These are phyloP conservation scores for Rhodomyrtus psidioides DNA, from an alignment of 441 rosid species.

Conservation along the genomic window DNA sequence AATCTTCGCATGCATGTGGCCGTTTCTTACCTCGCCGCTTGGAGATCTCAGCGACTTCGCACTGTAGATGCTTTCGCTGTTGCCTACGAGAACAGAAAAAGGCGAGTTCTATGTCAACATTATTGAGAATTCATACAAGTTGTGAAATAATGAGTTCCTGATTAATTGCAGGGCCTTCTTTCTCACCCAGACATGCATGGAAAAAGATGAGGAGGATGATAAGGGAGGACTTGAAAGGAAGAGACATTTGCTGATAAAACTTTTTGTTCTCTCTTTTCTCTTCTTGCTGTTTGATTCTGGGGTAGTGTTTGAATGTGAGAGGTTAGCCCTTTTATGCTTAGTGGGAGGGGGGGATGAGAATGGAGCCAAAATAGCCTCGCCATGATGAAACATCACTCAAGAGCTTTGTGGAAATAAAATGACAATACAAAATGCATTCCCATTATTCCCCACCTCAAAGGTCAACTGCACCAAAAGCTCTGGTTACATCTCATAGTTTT, in stretches of 20 bases:
- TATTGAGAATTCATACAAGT: neutral
- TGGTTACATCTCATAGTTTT: neutral
- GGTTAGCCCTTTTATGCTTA: constrained; percentile 1
- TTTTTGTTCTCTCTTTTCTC: neutral
- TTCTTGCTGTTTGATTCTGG: neutral
- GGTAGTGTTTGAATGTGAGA: neutral
- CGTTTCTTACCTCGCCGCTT: neutral
- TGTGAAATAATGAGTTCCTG: neutral
- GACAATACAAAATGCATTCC: neutral
- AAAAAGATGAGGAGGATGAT: constrained; percentile 1
- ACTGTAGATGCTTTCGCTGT: neutral
- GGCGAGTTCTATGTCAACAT: neutral
- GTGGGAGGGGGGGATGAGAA: neutral
- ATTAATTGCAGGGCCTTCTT: neutral
- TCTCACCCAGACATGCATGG: neutral
- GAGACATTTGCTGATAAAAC: neutral
- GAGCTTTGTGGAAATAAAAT: constrained; percentile 2
- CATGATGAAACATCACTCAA: neutral
- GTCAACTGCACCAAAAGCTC: constrained; percentile 6
- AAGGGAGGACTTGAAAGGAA: constrained; percentile 3
- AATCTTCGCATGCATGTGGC: neutral
- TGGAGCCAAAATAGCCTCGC: constrained; percentile 11
- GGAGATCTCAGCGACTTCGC: neutral
- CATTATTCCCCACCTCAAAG: constrained; percentile 3
- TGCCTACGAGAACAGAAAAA: neutral